Percentiles rank a stretch among this genome's conserved stretches.
Evolutionary conservation across 768 basidiomycete species (phyloP).

Genomic region (Naganishia antarctica): DNA sequence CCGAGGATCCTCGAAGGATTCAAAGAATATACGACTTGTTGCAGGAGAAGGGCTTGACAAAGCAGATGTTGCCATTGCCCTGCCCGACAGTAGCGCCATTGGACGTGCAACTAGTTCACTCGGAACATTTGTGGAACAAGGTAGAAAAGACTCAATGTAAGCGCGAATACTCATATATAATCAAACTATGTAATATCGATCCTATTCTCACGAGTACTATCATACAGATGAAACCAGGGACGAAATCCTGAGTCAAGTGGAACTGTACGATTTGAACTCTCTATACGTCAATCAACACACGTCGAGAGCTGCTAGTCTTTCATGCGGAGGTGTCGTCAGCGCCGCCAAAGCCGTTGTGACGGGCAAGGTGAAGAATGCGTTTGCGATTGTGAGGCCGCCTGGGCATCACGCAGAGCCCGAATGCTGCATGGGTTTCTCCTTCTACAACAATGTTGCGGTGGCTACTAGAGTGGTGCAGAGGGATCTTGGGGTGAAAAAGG

Average conservation of each 20-base stretch:
- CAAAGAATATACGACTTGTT: slow-evolving; percentile 66
- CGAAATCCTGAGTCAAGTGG: slow-evolving; percentile 67
- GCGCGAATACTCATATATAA: slow-evolving; percentile 44
- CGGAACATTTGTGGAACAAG: slow-evolving; percentile 85
- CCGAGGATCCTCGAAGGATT: slow-evolving; percentile 74
- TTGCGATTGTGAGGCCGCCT: slow-evolving; percentile 94
- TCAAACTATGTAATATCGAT: neutral
- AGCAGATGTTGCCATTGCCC: slow-evolving; percentile 69
- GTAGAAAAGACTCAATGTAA: slow-evolving; percentile 75
- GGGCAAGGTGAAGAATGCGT: slow-evolving; percentile 71
- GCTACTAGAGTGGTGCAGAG: slow-evolving; percentile 77
- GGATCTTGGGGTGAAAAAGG: slow-evolving; percentile 64
- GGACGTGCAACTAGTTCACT: slow-evolving; percentile 85
- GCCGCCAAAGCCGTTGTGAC: slow-evolving; percentile 79
- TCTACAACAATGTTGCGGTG: slow-evolving; percentile 97
- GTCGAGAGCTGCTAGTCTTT: slow-evolving; percentile 74
- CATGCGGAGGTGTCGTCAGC: slow-evolving; percentile 92
- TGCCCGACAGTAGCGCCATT: slow-evolving; percentile 68
- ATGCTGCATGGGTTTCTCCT: slow-evolving; percentile 98
- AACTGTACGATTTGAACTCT: slow-evolving; percentile 83
- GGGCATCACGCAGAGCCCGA: slow-evolving; percentile 98
- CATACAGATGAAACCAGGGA: slow-evolving; percentile 58
- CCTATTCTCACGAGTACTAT: slow-evolving; percentile 19
- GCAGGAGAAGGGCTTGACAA: slow-evolving; percentile 57
- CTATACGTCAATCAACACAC: slow-evolving; percentile 86